Base-by-base conservation (phyloP, 2,329 filamentous ascomycete genomes). In the Apiospora saccharicola region DNA sequence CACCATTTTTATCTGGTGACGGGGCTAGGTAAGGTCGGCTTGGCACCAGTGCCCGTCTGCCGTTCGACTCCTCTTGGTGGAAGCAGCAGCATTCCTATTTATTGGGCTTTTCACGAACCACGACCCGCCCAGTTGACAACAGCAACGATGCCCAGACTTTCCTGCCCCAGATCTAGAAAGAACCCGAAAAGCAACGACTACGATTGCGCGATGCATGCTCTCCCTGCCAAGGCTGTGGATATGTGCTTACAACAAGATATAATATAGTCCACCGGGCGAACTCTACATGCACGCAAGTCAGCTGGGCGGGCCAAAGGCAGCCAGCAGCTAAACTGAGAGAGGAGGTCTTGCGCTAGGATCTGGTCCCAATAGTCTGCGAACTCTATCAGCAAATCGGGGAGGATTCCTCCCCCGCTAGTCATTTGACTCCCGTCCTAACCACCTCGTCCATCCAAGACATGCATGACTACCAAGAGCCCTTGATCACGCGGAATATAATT, bases 371-470 rank as follows among this genome's bases (percentile, higher is more conserved):
- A 16, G 26, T 30, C 22, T 22, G 53, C 53, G 30, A 61, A 37
- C 16, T 37, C 51, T 57, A 26, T 16, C 53, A 61, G 30, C 53
- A 61, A 61, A 61, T 61, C 53, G 53, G 57, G 57, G 57, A 64
- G 34, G 57, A 41, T 41, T 64, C 57, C 57, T 64, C 19, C 1
- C 19, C 7, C 57, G 10, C 57, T 41, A 64, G 57, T 64, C 57
- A 64, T 41, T 41, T 64, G 57, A 64, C 57, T 64, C 57, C 53
- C 26, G 53, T 30, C 53, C 49, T 30, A 22, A 34, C 51, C 51
- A 34, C 30, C 24, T 57, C 51, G 13, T 16, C 26, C 47, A 41
- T 51, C 53, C 53, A 61, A 61, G 53, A 61, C 53, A 64, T 41
- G 57, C 30, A 64, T 64, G 57, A 24, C 57, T 64, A 41, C 57